Percentiles rank a stretch among this genome's conserved stretches.
phyloP scores from a whole-genome alignment of 495 filamentous ascomycete genomes.

The Penicillium tannophilum region DNA sequence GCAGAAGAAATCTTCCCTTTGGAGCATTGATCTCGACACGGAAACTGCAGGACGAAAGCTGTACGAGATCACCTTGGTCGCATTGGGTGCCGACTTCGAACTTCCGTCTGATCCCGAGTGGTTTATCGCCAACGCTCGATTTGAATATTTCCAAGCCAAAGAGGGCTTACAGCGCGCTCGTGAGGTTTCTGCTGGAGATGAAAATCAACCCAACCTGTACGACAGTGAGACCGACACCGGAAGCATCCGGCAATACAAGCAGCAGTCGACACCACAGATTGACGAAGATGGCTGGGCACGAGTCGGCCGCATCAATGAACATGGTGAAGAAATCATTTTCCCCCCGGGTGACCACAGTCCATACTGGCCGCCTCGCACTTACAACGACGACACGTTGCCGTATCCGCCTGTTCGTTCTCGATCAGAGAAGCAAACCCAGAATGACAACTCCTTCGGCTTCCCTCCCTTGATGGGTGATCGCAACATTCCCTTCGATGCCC shows the following conservation, averaged over 20 bases:
- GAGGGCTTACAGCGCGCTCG: background rate
- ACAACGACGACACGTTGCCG: constrained; percentile 32
- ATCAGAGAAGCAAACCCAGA: constrained; percentile 30
- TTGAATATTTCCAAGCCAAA: background rate
- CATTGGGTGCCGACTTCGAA: constrained; percentile 27
- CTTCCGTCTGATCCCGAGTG: constrained; percentile 20
- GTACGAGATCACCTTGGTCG: constrained; percentile 29
- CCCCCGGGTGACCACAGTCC: constrained; percentile 26
- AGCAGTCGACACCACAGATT: constrained; percentile 20
- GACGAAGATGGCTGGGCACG: constrained; percentile 37
- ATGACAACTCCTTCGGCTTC: constrained; percentile 38
- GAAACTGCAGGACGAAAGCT: constrained; percentile 25
- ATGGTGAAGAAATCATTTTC: constrained; percentile 38
- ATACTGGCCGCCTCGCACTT: constrained; percentile 34
- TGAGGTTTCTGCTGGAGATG: background rate
- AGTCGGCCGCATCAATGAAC: constrained; percentile 37
- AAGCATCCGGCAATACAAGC: constrained; percentile 17
- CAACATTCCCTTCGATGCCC: constrained; percentile 31
- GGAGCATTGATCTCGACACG: constrained; percentile 14
- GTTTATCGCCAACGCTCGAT: constrained; percentile 5
- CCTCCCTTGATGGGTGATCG: constrained; percentile 44
- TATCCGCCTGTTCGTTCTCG: constrained; percentile 36
- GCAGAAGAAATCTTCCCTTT: constrained; percentile 2
- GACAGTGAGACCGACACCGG: constrained; percentile 10
- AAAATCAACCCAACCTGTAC: constrained; percentile 3